Evolutionary conservation across 768 basidiomycete genomes (phyloP), one percentile per base, ranked within the genome.

Genomic region (Boletus vinaceobasis): DNA sequence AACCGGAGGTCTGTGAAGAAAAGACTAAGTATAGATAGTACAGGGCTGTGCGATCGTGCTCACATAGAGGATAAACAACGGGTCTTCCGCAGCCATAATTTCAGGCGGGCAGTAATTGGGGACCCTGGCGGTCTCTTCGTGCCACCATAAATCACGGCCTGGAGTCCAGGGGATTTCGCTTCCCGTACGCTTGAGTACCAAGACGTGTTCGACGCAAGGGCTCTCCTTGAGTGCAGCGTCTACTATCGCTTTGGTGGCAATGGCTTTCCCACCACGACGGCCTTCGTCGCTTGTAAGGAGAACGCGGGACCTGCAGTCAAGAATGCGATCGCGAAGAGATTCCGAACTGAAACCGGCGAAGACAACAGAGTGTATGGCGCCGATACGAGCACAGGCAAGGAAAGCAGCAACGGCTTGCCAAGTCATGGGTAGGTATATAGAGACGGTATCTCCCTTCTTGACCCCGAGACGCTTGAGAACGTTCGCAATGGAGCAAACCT

Each of bases 321-420:
- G 81, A 19, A 94, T 81, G 49, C 96, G 87, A 73, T 98, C 96
- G 37, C 96, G 85, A 44, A 99, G 85, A 3, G 90, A 87, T 74
- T 99, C 96, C 9, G 95, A 85, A 8, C 88, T 91, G 78, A 99
- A 99, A 7, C 96, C 96, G 44, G 96, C 96, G 60, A 99, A 99
- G 53, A 99, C 87, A 66, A 97, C 96, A 8, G 93, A 95, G 75
- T 99, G 96, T 44, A 98, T 78, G 23, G 96, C 96, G 23, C 96
- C 96, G 62, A 99, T 90, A 60, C 96, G 88, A 5, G 96, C 95
- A 70, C 96, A 98, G 7, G 96, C 96, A 53, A 99, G 87, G 86
- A 99, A 93, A 40, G 96, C 91, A 43, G 92, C 94, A 47, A 90
- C 92, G 19, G 96, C 86, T 61, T 98, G 93, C 92, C 92, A 96